Evolutionary conservation across 768 basidiomycete species (phyloP).

Genomic region (Trametes cinnabarina): DNA sequence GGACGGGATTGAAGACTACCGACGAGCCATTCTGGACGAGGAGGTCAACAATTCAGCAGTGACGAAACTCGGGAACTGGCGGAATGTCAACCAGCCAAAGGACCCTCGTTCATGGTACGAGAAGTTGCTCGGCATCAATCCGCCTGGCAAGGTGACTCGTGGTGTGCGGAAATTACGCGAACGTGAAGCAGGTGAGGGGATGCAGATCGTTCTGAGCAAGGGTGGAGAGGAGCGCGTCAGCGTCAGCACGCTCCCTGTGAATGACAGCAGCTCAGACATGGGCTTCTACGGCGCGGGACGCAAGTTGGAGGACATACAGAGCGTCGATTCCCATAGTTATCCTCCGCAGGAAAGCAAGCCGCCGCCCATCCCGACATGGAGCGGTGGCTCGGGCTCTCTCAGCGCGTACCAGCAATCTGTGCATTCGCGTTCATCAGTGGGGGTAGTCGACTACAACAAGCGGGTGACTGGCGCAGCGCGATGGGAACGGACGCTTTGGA

Average conservation of each 20-base stretch:
- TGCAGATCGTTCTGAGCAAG: slow-evolving; percentile 60
- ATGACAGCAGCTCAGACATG: slow-evolving; percentile 32
- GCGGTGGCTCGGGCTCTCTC: slow-evolving; percentile 35
- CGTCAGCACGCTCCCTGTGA: slow-evolving; percentile 41
- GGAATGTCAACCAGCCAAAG: slow-evolving; percentile 81
- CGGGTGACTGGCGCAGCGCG: slow-evolving; percentile 66
- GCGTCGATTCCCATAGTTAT: slow-evolving; percentile 64
- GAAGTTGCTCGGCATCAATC: slow-evolving; percentile 64
- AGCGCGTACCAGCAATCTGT: slow-evolving; percentile 54
- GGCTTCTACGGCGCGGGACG: slow-evolving; percentile 46
- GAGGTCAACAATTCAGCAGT: slow-evolving; percentile 94
- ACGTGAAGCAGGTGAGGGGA: slow-evolving; percentile 66
- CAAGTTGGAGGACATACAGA: slow-evolving; percentile 58
- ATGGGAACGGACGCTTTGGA: slow-evolving; percentile 98
- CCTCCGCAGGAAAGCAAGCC: slow-evolving; percentile 41
- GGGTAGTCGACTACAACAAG: slow-evolving; percentile 81
- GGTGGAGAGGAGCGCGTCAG: slow-evolving; percentile 36
- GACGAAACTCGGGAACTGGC: slow-evolving; percentile 86
- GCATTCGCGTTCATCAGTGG: slow-evolving; percentile 53
- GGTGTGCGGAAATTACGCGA: slow-evolving; percentile 86
- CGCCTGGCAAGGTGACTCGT: slow-evolving; percentile 74
- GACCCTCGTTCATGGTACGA: slow-evolving; percentile 79
- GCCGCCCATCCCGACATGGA: slow-evolving; percentile 26
- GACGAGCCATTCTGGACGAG: slow-evolving; percentile 84
- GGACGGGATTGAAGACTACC: slow-evolving; percentile 94